Percentiles rank a stretch among this genome's conserved stretches.
phyloP scores from a whole-genome alignment of 2,329 filamentous ascomycete genomes.

The Xylaria sp. region DNA sequence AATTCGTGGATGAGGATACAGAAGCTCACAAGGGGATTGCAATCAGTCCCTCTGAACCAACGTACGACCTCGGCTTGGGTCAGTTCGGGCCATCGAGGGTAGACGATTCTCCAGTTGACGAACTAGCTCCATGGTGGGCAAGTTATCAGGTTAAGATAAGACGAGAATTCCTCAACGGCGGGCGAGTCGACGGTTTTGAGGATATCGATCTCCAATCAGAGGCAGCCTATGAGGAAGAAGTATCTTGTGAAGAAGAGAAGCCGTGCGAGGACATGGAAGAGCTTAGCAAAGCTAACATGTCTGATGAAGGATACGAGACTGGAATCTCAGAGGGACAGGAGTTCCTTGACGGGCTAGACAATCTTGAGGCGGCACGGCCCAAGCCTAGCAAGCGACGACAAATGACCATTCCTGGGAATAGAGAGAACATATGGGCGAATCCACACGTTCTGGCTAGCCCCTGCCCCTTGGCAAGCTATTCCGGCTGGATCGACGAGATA shows the following conservation, averaged over 20 bases:
- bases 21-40: background rate
- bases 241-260: conserved; percentile 5
- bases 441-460: background rate
- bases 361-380: conserved; percentile 35
- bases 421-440: conserved; percentile 23
- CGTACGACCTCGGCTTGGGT: conserved; percentile 39
- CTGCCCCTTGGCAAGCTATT: background rate
- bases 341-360: conserved; percentile 34
- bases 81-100: conserved; percentile 34
- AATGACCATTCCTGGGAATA: conserved; percentile 14
- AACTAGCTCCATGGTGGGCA: background rate
- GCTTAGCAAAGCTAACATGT: background rate
- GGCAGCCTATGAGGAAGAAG: background rate
- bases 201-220: conserved; percentile 13
- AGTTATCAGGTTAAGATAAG: conserved; percentile 27
- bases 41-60: conserved; percentile 7
- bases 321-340: conserved; percentile 1
- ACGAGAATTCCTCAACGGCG: conserved; percentile 29
- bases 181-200: conserved; percentile 14
- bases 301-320: background rate
- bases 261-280: background rate
- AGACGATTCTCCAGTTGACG: conserved; percentile 22
- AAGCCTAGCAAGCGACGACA: background rate
- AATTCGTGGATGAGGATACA: background rate
- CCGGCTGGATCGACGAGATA: conserved; percentile 40